A percentile compares a stretch with the other conserved stretches of the same genome.
phyloP scores from a whole-genome alignment of 2,329 filamentous ascomycete species.

The Colletotrichum gigasporum region DNA sequence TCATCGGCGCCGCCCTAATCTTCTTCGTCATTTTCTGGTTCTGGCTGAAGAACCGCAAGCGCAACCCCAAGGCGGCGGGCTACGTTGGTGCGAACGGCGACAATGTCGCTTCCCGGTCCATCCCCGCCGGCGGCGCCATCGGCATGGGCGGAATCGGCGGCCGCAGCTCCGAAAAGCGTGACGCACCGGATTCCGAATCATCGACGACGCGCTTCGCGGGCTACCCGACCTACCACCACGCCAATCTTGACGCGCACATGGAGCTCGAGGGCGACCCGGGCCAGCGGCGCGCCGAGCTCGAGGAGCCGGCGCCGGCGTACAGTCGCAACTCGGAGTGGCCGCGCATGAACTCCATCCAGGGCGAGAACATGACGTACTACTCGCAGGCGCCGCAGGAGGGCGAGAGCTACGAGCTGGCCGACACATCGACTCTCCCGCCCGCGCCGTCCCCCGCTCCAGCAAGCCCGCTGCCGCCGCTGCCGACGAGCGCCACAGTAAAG shows the following conservation, averaged over 20 bases:
- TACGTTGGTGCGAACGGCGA: neutral
- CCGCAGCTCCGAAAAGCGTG: slow-evolving; percentile 27
- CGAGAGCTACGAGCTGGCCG: slow-evolving; percentile 27
- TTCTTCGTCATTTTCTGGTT: slow-evolving; percentile 6
- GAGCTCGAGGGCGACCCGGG: slow-evolving; percentile 22
- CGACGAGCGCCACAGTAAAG: too few relatives aligned
- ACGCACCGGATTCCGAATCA: slow-evolving; percentile 23
- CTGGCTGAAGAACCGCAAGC: slow-evolving; percentile 21
- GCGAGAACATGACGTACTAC: slow-evolving; percentile 12
- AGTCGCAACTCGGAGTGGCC: slow-evolving; percentile 21
- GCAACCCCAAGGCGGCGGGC: neutral
- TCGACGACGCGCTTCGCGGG: slow-evolving; percentile 23
- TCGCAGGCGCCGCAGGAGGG: neutral
- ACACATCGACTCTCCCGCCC: slow-evolving; percentile 12
- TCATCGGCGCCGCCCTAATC: slow-evolving; percentile 9
- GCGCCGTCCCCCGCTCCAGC: neutral
- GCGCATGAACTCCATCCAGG: slow-evolving; percentile 22
- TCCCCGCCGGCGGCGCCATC: too few relatives aligned
- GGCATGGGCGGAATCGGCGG: too few relatives aligned
- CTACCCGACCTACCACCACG: neutral
- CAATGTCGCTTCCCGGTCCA: neutral
- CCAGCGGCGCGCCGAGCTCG: slow-evolving; percentile 13
- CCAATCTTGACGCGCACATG: slow-evolving; percentile 8
- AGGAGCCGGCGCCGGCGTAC: slow-evolving; percentile 16
- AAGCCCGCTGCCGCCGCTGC: too few relatives aligned